A percentile compares a stretch with the other conserved stretches of the same genome.
These are phyloP conservation scores for Solanum etuberosum DNA, from an alignment of 257 asterid species.

Conservation along the genomic window DNA sequence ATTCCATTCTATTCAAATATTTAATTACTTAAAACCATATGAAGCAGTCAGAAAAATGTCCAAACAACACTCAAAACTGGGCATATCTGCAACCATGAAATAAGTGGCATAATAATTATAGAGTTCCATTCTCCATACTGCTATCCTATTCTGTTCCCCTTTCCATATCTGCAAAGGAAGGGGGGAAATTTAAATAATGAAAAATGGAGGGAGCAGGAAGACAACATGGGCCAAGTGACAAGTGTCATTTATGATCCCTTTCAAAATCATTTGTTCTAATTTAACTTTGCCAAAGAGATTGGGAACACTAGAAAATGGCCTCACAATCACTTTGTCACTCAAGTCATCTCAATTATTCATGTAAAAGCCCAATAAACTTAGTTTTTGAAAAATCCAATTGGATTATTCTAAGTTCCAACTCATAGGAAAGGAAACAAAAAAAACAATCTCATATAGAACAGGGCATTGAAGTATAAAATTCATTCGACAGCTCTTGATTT, in stretches of 20 bases:
- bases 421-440: not conserved
- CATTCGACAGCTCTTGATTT: not conserved
- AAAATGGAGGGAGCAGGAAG: not conserved
- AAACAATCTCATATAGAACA: not conserved
- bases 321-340: not conserved
- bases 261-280: not conserved
- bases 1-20: not conserved
- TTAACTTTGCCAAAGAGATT: not conserved
- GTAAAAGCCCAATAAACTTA: not conserved
- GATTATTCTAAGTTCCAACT: not conserved
- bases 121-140: not conserved
- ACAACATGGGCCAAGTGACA: not conserved
- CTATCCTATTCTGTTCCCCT: not conserved
- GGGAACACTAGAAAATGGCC: conserved; percentile 2
- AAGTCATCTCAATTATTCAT: not conserved
- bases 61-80: not conserved
- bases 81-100: not conserved
- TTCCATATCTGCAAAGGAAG: not conserved
- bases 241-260: not conserved
- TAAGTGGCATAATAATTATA: not conserved
- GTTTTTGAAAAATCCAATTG: not conserved
- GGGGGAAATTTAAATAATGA: not conserved
- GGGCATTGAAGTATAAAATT: not conserved
- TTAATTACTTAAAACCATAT: not conserved
- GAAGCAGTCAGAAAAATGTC: not conserved